Percentiles rank a stretch among this genome's conserved stretches.
Evolutionary conservation across 2,329 filamentous ascomycete species (phyloP).

Genomic region (Gremmenia infestans): DNA sequence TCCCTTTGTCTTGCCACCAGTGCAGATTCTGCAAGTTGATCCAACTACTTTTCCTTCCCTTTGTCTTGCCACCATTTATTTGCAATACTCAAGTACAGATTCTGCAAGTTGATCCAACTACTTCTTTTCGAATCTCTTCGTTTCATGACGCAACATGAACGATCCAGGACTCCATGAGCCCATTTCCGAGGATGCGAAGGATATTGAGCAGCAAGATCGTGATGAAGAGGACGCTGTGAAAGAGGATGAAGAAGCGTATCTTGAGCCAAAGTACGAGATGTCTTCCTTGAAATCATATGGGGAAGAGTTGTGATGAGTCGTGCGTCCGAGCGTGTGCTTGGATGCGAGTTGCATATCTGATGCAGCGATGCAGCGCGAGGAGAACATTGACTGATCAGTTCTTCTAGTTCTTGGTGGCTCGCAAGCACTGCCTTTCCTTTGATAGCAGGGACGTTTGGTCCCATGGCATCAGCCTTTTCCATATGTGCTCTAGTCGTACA

Average conservation of each 20-base stretch:
- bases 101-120: too few relatives aligned
- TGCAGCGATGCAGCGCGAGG: background rate
- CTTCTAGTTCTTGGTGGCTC: slow-evolving; percentile 49
- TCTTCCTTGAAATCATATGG: background rate
- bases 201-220: slow-evolving; percentile 23
- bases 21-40: too few relatives aligned
- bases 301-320: background rate
- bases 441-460: slow-evolving; percentile 77
- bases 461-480: slow-evolving; percentile 81
- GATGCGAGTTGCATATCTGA: background rate
- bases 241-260: slow-evolving; percentile 27
- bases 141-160: slow-evolving; percentile 19
- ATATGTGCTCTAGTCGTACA: slow-evolving; percentile 78
- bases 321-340: background rate
- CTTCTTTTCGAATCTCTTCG: too few relatives aligned
- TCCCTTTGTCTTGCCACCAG: too few relatives aligned
- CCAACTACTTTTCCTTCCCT: too few relatives aligned
- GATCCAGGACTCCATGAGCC: slow-evolving; percentile 28
- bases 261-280: slow-evolving; percentile 22
- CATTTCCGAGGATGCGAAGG: slow-evolving; percentile 24
- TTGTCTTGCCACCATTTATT: too few relatives aligned
- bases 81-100: too few relatives aligned
- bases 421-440: slow-evolving; percentile 66
- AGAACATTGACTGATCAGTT: background rate
- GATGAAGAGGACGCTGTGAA: slow-evolving; percentile 21